A percentile compares a stretch with the other conserved stretches of the same genome.
Conservation (phyloP, 495 filamentous ascomycete species). For the Elaphomyces granulatus region DNA sequence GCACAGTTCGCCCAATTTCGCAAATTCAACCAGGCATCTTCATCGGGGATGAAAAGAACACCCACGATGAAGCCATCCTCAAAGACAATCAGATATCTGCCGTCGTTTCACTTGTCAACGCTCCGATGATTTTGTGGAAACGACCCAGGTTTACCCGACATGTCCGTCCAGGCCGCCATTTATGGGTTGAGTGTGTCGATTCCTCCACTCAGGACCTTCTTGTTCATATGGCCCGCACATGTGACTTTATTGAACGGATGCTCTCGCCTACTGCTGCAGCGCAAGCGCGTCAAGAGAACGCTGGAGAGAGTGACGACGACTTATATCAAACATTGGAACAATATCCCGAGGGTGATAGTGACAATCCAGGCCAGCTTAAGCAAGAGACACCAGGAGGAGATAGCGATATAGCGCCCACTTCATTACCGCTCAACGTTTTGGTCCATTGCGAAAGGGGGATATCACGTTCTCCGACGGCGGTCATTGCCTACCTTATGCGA, state of each 20-base stretch:
- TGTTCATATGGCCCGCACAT: conserved; percentile 5
- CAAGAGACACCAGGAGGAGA: not conserved
- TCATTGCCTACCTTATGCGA: conserved; percentile 8
- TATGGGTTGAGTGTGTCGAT: conserved; percentile 11
- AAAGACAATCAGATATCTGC: conserved; percentile 9
- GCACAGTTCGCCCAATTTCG: conserved; percentile 4
- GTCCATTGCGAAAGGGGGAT: conserved; percentile 9
- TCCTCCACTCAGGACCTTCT: conserved; percentile 8
- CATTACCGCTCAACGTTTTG: not conserved
- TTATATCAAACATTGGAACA: not conserved
- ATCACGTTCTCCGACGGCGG: conserved; percentile 8
- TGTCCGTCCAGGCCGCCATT: conserved; percentile 6
- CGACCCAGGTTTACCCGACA: conserved; percentile 5
- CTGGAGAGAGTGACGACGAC: not conserved
- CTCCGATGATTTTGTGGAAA: conserved; percentile 1
- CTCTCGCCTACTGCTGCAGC: not conserved
- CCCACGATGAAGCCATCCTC: conserved; percentile 5
- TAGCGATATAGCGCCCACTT: not conserved
- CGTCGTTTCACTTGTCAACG: conserved; percentile 9
- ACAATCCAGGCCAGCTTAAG: not conserved
- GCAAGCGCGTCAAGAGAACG: not conserved
- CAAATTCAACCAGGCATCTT: conserved; percentile 9
- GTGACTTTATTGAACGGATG: conserved; percentile 16
- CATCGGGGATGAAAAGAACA: conserved; percentile 8
- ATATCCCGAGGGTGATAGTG: not conserved